These are phyloP conservation scores for Tulasnella sp. DNA, from an alignment of 768 basidiomycete genomes.

Conservation along the genomic window DNA sequence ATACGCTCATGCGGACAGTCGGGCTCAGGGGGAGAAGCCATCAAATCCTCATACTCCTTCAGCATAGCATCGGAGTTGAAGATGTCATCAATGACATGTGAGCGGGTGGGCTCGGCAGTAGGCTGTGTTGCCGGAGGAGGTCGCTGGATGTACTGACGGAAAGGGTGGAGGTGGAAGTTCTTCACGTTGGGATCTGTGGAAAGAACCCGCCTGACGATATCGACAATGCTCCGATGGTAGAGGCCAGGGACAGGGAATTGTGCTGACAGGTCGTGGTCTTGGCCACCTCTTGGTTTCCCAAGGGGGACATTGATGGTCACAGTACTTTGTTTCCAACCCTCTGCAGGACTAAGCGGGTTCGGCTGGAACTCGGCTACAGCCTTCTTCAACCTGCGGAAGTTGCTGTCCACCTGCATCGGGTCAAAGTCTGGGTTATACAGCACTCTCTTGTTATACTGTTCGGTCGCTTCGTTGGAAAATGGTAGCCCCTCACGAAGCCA, in stretches of 20 bases:
- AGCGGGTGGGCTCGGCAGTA: neutral
- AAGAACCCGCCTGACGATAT: neutral
- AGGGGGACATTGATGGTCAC: neutral
- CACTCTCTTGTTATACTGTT: neutral
- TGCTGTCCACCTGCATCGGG: neutral
- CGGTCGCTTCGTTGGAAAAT: neutral
- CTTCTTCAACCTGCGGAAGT: neutral
- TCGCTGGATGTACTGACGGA: neutral
- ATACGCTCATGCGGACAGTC: constrained; percentile 1
- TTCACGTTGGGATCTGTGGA: neutral
- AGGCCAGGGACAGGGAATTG: neutral
- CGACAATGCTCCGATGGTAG: neutral
- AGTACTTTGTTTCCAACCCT: neutral
- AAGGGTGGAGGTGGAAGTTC: neutral
- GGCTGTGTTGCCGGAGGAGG: neutral
- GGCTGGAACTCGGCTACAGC: neutral
- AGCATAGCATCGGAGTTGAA: constrained; percentile 7
- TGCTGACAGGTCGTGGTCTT: neutral
- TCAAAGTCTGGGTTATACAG: neutral
- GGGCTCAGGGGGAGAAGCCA: neutral
- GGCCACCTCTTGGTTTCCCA: neutral
- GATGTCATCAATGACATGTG: constrained; percentile 4
- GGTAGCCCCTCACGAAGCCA: neutral
- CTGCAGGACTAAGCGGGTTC: neutral
- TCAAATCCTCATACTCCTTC: constrained; percentile 1